Conservation (phyloP, 1,284 basidiomycete genomes). For the Cerioporus squamosus region DNA sequence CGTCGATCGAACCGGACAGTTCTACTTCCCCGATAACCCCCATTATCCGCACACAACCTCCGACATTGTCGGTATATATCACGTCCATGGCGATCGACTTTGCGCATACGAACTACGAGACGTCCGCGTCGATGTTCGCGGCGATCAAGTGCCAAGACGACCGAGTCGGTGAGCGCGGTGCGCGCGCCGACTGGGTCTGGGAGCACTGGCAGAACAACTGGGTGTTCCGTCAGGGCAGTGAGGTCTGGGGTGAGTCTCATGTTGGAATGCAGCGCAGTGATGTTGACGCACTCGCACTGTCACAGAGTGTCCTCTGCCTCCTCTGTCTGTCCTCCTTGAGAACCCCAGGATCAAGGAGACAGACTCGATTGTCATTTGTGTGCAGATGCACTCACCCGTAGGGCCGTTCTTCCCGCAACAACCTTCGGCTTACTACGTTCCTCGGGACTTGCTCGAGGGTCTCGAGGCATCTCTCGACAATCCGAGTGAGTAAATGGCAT, state of each 20-base stretch:
- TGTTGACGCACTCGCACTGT: background rate
- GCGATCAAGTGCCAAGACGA: conserved; percentile 73
- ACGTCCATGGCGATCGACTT: conserved; percentile 69
- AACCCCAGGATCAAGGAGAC: conserved; percentile 59
- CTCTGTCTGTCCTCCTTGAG: conserved; percentile 63
- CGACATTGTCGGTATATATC: conserved; percentile 63
- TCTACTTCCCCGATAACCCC: conserved; percentile 24
- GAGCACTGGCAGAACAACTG: conserved; percentile 68
- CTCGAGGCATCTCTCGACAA: conserved; percentile 68
- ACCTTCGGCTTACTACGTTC: conserved; percentile 67
- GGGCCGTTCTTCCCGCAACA: conserved; percentile 70
- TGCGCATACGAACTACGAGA: conserved; percentile 60
- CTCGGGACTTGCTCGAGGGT: conserved; percentile 63
- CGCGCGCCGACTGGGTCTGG: conserved; percentile 77
- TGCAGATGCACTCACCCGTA: conserved; percentile 71
- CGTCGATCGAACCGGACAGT: conserved; percentile 14
- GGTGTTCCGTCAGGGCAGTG: conserved; percentile 67
- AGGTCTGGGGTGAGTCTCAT: conserved; percentile 65
- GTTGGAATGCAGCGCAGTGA: background rate
- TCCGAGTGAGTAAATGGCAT: conserved; percentile 49
- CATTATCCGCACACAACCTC: conserved; percentile 30
- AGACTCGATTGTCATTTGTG: conserved; percentile 70
- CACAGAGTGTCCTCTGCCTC: conserved; percentile 67
- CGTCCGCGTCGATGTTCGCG: conserved; percentile 69
- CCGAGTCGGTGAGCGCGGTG: conserved; percentile 61